Evolutionary conservation across 768 basidiomycete species (phyloP), one percentile per base, ranked within the genome.

Genomic region (Russula griseocarnosa): DNA sequence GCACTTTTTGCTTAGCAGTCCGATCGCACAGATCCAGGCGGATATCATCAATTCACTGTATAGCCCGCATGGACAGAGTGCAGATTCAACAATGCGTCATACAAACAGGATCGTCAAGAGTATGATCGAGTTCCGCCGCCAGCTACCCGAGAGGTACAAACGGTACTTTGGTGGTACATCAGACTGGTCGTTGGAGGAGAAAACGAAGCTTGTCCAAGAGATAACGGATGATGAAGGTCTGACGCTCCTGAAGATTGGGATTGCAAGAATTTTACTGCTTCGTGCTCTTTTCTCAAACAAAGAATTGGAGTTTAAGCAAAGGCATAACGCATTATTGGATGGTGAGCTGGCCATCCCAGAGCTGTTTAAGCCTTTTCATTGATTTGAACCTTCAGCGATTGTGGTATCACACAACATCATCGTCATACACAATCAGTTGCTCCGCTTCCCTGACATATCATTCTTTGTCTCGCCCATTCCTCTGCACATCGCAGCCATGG

Each of bases 391-490:
- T 59, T 22, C 65, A 90, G 91, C 92, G 2, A 89, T 93, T 66
- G 84, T 91, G 60, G 88, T 90, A 0, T 88, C 92, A 1, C 92
- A 94, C 77, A 94, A 94, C 69, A 85, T 89, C 63, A 90, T 94
- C 70, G 82, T 91, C 59, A 81, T 94, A 34, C 92, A 94, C 76
- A 87, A 86, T 61, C 85, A 89, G 67, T 83, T 94, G 58, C 90
- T 92, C 68, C 82, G 83, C 38, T 93, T 87, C 80, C 91, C 92
- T 13, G 87, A 93, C 62, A 88, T 88, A 69, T 88, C 86, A 3
- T 94, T 94, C 77, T 93, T 94, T 72, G 89, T 89, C 26, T 92
- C 91, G 4, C 92, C 92, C 2, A 91, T 90, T 63, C 92, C 92
- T 16, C 79, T 94, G 22, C 92, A 94, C 74, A 92, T 93, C 59